A percentile compares a stretch with the other conserved stretches of the same genome.
These are phyloP conservation scores for Alternaria infectoria DNA, from an alignment of 2,329 filamentous ascomycete genomes.

Conservation along the genomic window DNA sequence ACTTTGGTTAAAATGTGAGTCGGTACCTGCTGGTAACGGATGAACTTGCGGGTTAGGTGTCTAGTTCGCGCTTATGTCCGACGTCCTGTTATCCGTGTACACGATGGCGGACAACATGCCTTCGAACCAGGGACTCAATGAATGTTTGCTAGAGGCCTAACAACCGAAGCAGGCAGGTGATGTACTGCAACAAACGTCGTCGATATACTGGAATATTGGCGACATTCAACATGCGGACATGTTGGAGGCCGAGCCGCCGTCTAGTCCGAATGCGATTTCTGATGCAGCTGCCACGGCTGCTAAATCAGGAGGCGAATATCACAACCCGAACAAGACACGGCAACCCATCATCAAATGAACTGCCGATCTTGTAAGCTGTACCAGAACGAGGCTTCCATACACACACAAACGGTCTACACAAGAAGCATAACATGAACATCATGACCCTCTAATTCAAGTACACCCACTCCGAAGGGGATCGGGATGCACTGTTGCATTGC, in stretches of 20 bases:
- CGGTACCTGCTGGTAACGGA: not conserved
- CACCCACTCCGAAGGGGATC: not conserved
- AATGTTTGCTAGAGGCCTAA: no score
- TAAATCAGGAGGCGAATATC: not conserved
- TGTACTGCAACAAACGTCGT: not conserved
- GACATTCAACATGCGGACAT: not conserved
- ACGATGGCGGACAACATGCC: no score
- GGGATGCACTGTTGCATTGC: not conserved
- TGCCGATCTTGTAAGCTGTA: not conserved
- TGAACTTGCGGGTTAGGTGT: not conserved
- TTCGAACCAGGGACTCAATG: not conserved
- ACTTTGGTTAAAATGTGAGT: not conserved
- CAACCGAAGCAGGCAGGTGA: not conserved
- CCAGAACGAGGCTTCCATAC: not conserved
- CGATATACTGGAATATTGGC: no score
- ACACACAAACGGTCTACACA: not conserved
- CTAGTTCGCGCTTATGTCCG: not conserved
- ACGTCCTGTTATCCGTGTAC: not conserved
- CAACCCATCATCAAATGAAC: not conserved
- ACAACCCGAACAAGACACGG: not conserved
- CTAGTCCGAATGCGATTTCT: not conserved
- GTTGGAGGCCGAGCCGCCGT: not conserved
- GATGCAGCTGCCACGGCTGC: not conserved
- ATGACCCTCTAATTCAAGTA: not conserved
- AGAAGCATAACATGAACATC: not conserved